phyloP scores from a whole-genome alignment of 2,329 filamentous ascomycete genomes.

The Pyrenophora graminea region DNA sequence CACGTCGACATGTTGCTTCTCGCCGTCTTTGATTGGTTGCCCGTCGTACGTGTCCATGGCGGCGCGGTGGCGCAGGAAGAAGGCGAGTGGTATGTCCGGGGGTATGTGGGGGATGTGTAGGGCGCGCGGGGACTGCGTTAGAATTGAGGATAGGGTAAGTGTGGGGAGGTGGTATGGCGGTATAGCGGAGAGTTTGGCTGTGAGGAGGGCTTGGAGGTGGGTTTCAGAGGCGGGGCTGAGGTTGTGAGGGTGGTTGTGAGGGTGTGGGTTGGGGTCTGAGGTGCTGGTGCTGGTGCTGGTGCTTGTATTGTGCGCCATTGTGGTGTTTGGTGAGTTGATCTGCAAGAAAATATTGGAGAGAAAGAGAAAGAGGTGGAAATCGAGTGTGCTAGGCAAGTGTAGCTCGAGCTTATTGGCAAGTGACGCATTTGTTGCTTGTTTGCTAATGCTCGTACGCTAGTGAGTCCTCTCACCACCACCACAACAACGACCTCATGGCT shows the following conservation, averaged over 20 bases:
- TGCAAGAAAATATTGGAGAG: no score
- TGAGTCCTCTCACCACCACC: no score
- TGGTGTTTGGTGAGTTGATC: background rate
- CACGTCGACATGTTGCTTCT: slow-evolving; percentile 13
- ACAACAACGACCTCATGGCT: no score
- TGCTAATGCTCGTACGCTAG: no score
- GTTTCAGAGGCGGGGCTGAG: no score
- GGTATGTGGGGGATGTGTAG: slow-evolving; percentile 21
- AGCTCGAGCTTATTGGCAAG: no score
- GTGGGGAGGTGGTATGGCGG: slow-evolving; percentile 12
- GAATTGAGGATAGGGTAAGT: slow-evolving; percentile 17
- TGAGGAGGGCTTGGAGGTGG: slow-evolving; percentile 6
- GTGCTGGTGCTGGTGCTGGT: no score
- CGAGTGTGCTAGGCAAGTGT: no score
- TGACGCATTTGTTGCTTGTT: no score
- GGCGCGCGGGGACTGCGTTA: slow-evolving; percentile 8
- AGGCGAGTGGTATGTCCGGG: slow-evolving; percentile 24
- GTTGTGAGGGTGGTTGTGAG: background rate
- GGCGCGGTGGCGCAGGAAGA: slow-evolving; percentile 23
- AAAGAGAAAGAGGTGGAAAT: no score
- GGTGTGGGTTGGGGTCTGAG: background rate
- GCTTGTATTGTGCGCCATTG: background rate
- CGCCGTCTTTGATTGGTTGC: slow-evolving; percentile 16
- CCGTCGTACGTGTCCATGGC: slow-evolving; percentile 7
- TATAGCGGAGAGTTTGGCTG: slow-evolving; percentile 17